Evolutionary conservation across 2,329 filamentous ascomycete species (phyloP).

Genomic region (Colletotrichum chlorophyti): DNA sequence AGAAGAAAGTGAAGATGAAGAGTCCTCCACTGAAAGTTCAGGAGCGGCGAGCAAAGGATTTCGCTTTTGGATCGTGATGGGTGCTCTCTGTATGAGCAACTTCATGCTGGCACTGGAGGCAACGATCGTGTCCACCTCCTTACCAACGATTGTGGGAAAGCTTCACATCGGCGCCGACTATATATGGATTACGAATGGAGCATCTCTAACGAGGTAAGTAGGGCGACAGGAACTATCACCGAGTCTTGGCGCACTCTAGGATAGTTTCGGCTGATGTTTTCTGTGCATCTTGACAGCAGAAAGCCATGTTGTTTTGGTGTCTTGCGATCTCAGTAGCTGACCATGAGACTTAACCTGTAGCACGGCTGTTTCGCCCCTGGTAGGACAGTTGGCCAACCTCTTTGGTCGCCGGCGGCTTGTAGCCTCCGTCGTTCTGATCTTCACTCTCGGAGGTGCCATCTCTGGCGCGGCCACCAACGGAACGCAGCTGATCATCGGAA

Average conservation of each 20-base stretch:
- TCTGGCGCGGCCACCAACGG: slow-evolving; percentile 52
- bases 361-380: slow-evolving; percentile 53
- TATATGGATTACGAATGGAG: slow-evolving; percentile 37
- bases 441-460: slow-evolving; percentile 59
- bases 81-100: slow-evolving; percentile 29
- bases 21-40: too few relatives aligned
- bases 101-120: slow-evolving; percentile 36
- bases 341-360: too few relatives aligned
- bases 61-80: slow-evolving; percentile 32
- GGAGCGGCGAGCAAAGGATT: too few relatives aligned
- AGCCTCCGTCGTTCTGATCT: slow-evolving; percentile 50
- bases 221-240: too few relatives aligned
- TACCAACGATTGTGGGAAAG: slow-evolving; percentile 34
- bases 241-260: too few relatives aligned
- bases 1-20: too few relatives aligned
- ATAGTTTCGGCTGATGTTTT: too few relatives aligned
- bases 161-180: slow-evolving; percentile 34
- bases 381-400: slow-evolving; percentile 58
- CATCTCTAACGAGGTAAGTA: slow-evolving; percentile 35
- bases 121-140: slow-evolving; percentile 35
- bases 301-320: too few relatives aligned
- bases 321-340: too few relatives aligned
- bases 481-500: slow-evolving; percentile 55
- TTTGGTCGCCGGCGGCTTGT: slow-evolving; percentile 55
- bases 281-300: too few relatives aligned